Base-by-base conservation (phyloP, 768 basidiomycete genomes). In the Rhizopogon roseolus region DNA sequence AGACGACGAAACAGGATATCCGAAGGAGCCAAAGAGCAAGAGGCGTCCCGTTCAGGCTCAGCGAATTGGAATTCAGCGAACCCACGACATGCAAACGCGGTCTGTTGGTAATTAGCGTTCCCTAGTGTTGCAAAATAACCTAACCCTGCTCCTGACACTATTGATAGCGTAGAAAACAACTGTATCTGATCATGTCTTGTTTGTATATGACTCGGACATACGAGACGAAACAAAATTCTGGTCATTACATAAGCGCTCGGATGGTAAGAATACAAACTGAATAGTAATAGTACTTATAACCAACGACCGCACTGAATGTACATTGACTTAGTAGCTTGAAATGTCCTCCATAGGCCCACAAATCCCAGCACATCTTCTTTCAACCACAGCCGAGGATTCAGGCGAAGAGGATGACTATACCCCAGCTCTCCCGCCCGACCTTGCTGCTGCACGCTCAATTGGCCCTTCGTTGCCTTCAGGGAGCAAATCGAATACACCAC, bases 31-130 rank as follows among this genome's bases (percentile, higher is more conserved):
- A 99, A 64, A 99, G 82, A 46, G 93, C 95, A 56, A 92, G 72
- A 3, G 97, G 93, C 19, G 97, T 99, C 42, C 97, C 97, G 64
- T 99, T 97, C n/a, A n/a, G n/a, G n/a, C 74, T 99, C 97, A 54
- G 93, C 93, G 67, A 97, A 95, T 71, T 98, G 95, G 80, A 99
- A 98, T 0, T 97, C 97, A 51, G 98, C 93, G 66, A 99, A 98
- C 8, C 93, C 97, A 22, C 22, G 22, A 22, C 22, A 3, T 22
- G 3, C 22, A 22, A 22, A 22, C 22, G 22, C 22, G 22, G 22
- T 22, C 22, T 22, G 22, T 22, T 22, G 3, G 22, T 22, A 3
- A 22, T 22, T 22, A 22, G 22, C 2, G 22, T 22, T 22, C 22
- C 22, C 22, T 22, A 22, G 22, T n/a, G n/a, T n/a, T n/a, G n/a